Evolutionary conservation across 1,139 yeast genomes (phyloP).

Genomic region (Debaryomyces nepalensis): DNA sequence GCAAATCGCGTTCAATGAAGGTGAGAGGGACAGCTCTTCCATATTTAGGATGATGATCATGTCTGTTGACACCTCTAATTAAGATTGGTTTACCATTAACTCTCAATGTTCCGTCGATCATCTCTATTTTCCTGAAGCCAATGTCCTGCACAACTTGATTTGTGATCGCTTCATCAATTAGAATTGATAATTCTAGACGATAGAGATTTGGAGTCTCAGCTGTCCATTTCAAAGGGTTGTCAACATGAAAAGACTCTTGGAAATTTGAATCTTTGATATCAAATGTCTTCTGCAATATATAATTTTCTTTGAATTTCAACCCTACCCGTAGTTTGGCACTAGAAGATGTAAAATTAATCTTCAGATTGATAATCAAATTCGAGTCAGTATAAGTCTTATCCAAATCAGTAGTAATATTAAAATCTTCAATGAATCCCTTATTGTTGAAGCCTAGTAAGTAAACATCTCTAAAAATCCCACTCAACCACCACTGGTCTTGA

Average conservation of each 20-base stretch:
- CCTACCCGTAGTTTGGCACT: constrained; percentile 7
- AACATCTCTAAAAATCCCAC: constrained; percentile 30
- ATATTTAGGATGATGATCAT: constrained; percentile 33
- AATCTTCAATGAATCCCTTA: constrained; percentile 20
- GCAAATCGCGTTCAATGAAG: constrained; percentile 31
- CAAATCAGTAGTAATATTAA: constrained; percentile 19
- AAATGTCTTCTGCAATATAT: constrained; percentile 6
- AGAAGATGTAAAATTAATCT: not conserved
- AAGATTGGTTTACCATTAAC: constrained; percentile 33
- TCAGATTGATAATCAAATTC: constrained; percentile 9
- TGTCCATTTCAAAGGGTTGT: constrained; percentile 32
- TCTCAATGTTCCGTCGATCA: constrained; percentile 28
- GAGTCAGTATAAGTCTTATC: constrained; percentile 17
- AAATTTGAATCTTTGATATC: constrained; percentile 7
- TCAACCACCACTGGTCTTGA: constrained; percentile 42
- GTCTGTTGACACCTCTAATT: constrained; percentile 37
- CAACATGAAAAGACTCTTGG: constrained; percentile 11
- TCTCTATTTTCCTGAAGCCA: constrained; percentile 35
- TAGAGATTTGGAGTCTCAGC: constrained; percentile 40
- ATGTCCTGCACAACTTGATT: constrained; percentile 26
- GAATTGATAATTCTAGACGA: constrained; percentile 20
- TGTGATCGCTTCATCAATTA: constrained; percentile 15
- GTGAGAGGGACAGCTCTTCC: constrained; percentile 40
- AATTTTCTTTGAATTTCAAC: not conserved
- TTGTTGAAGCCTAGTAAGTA: constrained; percentile 20